Conservation (phyloP, 352 stramenopile species). For the Globisporangium spinosum region DNA sequence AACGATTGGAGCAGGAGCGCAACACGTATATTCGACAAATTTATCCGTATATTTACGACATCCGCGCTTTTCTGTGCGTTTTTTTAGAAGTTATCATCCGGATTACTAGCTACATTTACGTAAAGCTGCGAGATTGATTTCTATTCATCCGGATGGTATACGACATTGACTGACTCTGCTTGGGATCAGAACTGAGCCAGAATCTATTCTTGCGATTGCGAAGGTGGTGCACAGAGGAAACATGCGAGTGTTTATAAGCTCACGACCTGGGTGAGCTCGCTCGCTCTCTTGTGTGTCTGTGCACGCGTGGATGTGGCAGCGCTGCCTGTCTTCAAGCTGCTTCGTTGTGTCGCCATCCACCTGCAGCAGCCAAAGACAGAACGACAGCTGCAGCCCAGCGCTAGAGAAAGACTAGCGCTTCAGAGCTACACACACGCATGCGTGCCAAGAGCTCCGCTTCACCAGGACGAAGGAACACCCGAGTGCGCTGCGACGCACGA, state of each 20-base stretch:
- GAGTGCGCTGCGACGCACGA: slow-evolving; percentile 61
- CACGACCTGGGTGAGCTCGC: neutral
- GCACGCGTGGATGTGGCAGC: neutral
- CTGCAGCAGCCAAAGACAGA: neutral
- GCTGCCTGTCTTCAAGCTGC: neutral
- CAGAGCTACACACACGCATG: neutral
- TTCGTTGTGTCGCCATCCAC: neutral
- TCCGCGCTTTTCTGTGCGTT: neutral
- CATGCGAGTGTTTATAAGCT: slow-evolving; percentile 6
- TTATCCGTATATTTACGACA: slow-evolving; percentile 7
- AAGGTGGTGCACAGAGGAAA: neutral
- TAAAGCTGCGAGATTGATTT: neutral
- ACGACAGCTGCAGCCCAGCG: slow-evolving; percentile 14
- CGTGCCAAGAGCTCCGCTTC: neutral
- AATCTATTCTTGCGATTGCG: slow-evolving; percentile 5
- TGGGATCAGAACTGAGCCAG: slow-evolving; percentile 5
- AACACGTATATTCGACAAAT: slow-evolving; percentile 4
- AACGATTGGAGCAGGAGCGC: slow-evolving; percentile 31
- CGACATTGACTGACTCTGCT: neutral
- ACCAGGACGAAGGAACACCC: slow-evolving; percentile 33
- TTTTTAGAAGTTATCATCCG: neutral
- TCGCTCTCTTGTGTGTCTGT: neutral
- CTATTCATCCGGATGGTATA: slow-evolving; percentile 3
- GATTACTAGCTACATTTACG: neutral
- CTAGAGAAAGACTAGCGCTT: slow-evolving; percentile 16